phyloP scores from a whole-genome alignment of 164 flowering plant genomes.

The Cinnamomum chago region DNA sequence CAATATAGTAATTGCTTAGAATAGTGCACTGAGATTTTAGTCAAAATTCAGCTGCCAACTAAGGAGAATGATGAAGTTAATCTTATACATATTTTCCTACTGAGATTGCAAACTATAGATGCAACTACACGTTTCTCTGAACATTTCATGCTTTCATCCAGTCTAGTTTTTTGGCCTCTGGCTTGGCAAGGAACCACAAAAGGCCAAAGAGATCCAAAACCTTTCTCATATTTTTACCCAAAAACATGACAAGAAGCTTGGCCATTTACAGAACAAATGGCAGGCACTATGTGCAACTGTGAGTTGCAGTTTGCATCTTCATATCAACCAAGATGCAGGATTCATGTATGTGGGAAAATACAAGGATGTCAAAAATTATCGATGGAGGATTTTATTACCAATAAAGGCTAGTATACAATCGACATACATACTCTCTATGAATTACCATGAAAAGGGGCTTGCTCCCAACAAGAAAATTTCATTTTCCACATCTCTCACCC shows the following conservation, averaged over 20 bases:
- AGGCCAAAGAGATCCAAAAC: too few species aligned
- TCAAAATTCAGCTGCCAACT: too few species aligned
- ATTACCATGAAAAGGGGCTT: conserved; percentile 97
- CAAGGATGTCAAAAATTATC: conserved; percentile 2
- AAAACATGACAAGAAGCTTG: too few species aligned
- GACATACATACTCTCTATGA: conserved; percentile 18
- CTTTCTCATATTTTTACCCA: neutral
- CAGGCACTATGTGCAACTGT: neutral
- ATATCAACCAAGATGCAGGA: conserved; percentile 5
- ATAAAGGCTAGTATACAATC: conserved; percentile 18
- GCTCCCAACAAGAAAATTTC: conserved; percentile 93
- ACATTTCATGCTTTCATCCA: too few species aligned
- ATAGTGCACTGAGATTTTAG: too few species aligned
- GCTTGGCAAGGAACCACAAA: too few species aligned
- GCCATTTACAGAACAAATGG: neutral
- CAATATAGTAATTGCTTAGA: too few species aligned
- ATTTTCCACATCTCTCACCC: conserved; percentile 95
- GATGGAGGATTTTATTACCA: conserved; percentile 17
- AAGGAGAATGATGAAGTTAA: too few species aligned
- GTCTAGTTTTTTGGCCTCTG: too few species aligned
- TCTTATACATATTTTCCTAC: too few species aligned
- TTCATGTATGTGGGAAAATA: conserved; percentile 1
- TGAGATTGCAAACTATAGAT: too few species aligned
- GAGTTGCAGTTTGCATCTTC: neutral
- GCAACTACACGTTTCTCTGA: too few species aligned